Evolutionary conservation across 352 stramenopile genomes (phyloP), one percentile per base, ranked within the genome.

Genomic region (Globisporangium yorkense): DNA sequence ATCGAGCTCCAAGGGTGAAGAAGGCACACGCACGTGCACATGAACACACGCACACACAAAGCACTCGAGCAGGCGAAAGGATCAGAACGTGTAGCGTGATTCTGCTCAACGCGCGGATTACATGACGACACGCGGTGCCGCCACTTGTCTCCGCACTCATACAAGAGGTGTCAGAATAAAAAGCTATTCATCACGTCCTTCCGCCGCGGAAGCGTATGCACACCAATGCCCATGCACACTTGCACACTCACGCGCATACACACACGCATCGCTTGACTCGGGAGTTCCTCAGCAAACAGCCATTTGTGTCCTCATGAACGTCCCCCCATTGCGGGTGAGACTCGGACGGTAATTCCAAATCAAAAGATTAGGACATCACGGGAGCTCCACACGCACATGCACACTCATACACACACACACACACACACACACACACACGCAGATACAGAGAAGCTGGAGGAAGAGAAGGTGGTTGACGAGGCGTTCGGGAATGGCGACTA

Each of bases 91-190:
- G 63, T 70, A 89, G 78, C 81, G 79, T 91, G 57, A 73, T 81
- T 89, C 76, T 91, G 81, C 81, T 91, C 81, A 91, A 69, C 78
- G 78, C 75, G 66, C 65, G 51, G 58, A 41, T 56, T 57, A 70
- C 64, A 45, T 54, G 68, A 75, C 67, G 39, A 51, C 80, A 88
- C 77, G 77, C 77, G 75, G 77, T 90, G 77, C 61, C 59, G 68
- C 54, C 67, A 49, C 68, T 69, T 74, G 62, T 65, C 67, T 58
- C 56, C 63, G 69, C 75, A 87, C 82, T 92, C 82, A 92, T 90
- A 92, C 82, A 92, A 92, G 82, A 92, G 82, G 82, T 92, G 82
- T 92, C 82, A 92, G 82, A 90, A 89, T 84, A 79, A 76, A 72
- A 80, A 89, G 82, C 82, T 89, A 88, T 89, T 92, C 82, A 92